Evolutionary conservation across 2,329 filamentous ascomycete species (phyloP), one percentile per base, ranked within the genome.

Genomic region (Elsinoe ampelina): DNA sequence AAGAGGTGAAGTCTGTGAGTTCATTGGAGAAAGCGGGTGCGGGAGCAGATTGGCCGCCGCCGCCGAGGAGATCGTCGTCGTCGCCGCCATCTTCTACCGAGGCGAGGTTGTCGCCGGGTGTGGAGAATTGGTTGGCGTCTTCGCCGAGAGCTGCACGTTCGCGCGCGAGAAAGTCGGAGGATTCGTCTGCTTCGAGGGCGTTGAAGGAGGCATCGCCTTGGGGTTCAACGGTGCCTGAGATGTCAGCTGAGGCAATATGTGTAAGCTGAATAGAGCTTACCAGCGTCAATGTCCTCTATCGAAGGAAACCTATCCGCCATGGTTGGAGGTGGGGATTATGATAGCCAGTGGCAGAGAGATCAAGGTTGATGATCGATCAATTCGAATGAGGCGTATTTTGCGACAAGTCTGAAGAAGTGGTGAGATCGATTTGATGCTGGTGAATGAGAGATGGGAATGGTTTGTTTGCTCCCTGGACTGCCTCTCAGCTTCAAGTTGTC

Each of bases 101-200:
- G 57, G 80, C 79, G 58, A 80, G 76, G 69, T 76, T 76, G 71
- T 95, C 89, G 67, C 85, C 83, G 60, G 83, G 80, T 32, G 87
- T 87, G 61, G 86, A 80, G 72, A 98, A 98, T 75, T 91, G 87
- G 65, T 90, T 82, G 59, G 93, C 93, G 71, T 97, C 93, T 61
- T 95, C 93, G 63, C 93, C 93, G 6, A 98, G 83, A 15, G 86
- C 74, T 60, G 90, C 93, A 68, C 90, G 89, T 76, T 98, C 93
- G 64, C 92, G 88, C 61, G 88, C 84, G 50, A 97, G 82, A 71
- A 98, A 97, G 73, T 95, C 89, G 67, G 89, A 84, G 61, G 81
- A 78, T 32, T 85, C 84, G 30, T 81, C 77, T 8, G 79, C 75
- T 61, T 79, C 76, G 36, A 82, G 72, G 57, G 74, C 71, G 59